A percentile compares a stretch with the other conserved stretches of the same genome.
Conservation (phyloP, 352 stramenopile species). For the Pythium phragmiticola region DNA sequence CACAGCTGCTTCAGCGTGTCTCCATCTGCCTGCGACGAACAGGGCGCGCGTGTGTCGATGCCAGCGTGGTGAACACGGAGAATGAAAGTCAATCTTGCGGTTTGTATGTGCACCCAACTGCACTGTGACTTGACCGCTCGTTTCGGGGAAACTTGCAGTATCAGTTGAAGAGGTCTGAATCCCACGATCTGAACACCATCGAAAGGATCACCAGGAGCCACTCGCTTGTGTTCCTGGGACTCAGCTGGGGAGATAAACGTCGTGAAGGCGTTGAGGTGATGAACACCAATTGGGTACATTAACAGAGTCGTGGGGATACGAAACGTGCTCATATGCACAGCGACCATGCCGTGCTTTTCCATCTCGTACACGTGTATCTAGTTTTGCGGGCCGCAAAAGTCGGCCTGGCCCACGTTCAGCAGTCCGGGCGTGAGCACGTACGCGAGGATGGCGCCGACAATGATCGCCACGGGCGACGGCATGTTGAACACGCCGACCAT, state of each 20-base stretch:
- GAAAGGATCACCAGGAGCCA: too few species aligned
- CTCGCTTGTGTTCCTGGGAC: too few species aligned
- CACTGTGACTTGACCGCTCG: too few species aligned
- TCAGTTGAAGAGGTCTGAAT: too few species aligned
- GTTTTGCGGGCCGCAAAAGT: slow-evolving; percentile 40
- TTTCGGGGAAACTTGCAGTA: too few species aligned
- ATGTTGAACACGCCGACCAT: slow-evolving; percentile 84
- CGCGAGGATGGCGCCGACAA: slow-evolving; percentile 47
- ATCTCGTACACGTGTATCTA: background rate
- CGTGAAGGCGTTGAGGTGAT: too few species aligned
- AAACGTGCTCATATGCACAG: background rate
- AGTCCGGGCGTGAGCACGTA: slow-evolving; percentile 47
- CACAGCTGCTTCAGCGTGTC: background rate
- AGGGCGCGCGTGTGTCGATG: background rate
- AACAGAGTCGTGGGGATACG: slow-evolving; percentile 5
- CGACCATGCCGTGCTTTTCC: too few species aligned
- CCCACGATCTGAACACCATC: too few species aligned
- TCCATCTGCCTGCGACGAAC: slow-evolving; percentile 3
- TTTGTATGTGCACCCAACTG: too few species aligned
- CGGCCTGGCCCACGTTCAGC: slow-evolving; percentile 53
- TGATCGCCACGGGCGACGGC: slow-evolving; percentile 57
- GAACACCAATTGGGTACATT: background rate
- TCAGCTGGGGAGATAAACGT: too few species aligned
- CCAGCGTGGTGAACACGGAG: slow-evolving; percentile 2
- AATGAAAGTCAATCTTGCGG: too few species aligned